A percentile compares a stretch with the other conserved stretches of the same genome.
Evolutionary conservation across 1,284 basidiomycete species (phyloP).

Genomic region (Phellinidium pouzarii): DNA sequence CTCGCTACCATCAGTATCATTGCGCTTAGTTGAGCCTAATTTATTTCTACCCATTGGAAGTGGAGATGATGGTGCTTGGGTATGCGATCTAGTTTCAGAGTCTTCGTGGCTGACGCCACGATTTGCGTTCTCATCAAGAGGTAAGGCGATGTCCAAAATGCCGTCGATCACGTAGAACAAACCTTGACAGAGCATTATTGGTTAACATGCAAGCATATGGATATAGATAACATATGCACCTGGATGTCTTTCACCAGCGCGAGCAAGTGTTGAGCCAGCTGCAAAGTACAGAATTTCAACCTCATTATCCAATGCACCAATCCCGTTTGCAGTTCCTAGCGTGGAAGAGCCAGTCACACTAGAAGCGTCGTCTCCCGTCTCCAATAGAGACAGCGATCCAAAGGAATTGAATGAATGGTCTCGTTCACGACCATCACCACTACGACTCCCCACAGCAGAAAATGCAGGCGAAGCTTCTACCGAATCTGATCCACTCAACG

Average conservation of each 20-base stretch:
- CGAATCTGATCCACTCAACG: slow-evolving; percentile 58
- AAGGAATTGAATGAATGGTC: slow-evolving; percentile 64
- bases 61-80: not conserved
- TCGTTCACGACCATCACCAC: slow-evolving; percentile 32
- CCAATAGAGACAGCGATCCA: slow-evolving; percentile 78
- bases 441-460: slow-evolving; percentile 39
- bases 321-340: slow-evolving; percentile 48
- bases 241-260: slow-evolving; percentile 85
- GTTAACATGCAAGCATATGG: slow-evolving; percentile 1
- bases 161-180: slow-evolving; percentile 98
- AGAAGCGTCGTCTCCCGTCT: slow-evolving; percentile 62
- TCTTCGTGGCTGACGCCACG: slow-evolving; percentile 19
- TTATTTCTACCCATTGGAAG: not conserved
- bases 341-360: slow-evolving; percentile 61
- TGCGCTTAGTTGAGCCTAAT: not conserved
- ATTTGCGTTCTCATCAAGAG: slow-evolving; percentile 35
- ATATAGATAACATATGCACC: slow-evolving; percentile 36
- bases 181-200: slow-evolving; percentile 38
- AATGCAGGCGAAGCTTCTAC: slow-evolving; percentile 60
- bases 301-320: slow-evolving; percentile 86
- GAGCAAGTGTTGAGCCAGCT: slow-evolving; percentile 80
- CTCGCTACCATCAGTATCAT: not conserved
- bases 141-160: slow-evolving; percentile 87
- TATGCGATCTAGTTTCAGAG: not conserved
- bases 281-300: slow-evolving; percentile 94